phyloP scores from a whole-genome alignment of 1,139 yeast genomes.

The Pneumocystis oryctolagi region DNA sequence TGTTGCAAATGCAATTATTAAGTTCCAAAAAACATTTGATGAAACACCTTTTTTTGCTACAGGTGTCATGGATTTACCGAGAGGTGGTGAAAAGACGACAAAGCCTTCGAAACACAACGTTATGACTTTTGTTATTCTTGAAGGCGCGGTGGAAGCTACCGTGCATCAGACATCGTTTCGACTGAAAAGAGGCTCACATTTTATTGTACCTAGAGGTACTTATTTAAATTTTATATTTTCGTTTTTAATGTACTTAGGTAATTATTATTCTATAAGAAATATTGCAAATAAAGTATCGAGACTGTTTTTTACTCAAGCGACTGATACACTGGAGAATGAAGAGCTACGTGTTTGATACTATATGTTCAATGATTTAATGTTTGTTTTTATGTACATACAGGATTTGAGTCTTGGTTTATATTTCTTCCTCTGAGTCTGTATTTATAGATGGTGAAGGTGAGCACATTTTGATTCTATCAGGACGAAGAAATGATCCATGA shows the following conservation, averaged over 20 bases:
- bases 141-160: conserved; percentile 57
- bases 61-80: conserved; percentile 57
- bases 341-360: background rate
- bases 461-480: conserved; percentile 25
- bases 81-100: conserved; percentile 40
- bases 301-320: conserved; percentile 65
- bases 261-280: conserved; percentile 13
- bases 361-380: background rate
- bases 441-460: background rate
- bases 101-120: conserved; percentile 53
- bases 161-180: conserved; percentile 45
- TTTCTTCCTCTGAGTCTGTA: background rate
- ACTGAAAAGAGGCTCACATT: conserved; percentile 59
- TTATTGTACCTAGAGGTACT: conserved; percentile 62
- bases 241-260: conserved; percentile 5
- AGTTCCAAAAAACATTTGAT: conserved; percentile 53
- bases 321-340: conserved; percentile 22
- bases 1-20: conserved; percentile 41
- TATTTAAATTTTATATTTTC: conserved; percentile 26
- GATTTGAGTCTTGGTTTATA: background rate
- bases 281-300: conserved; percentile 42
- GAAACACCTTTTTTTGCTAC: conserved; percentile 56
- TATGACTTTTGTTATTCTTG: conserved; percentile 58
- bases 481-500: conserved; percentile 35
- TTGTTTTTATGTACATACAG: background rate